These are phyloP conservation scores for Ramaria sp. DNA, from an alignment of 768 basidiomycete species.

Conservation along the genomic window DNA sequence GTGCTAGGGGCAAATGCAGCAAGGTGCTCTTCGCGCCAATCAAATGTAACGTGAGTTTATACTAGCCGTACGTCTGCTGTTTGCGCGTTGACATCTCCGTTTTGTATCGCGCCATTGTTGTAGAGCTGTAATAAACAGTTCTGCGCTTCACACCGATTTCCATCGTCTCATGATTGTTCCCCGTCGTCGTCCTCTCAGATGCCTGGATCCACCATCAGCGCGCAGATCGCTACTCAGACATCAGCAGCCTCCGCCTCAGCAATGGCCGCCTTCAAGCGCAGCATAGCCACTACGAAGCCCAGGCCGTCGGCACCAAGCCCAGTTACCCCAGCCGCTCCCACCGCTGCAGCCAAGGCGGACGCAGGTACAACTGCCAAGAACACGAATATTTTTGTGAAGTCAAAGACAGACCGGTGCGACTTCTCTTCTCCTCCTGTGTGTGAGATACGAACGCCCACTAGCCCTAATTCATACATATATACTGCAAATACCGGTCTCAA, in stretches of 20 bases:
- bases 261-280: slow-evolving; percentile 30
- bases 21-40: slow-evolving; percentile 72
- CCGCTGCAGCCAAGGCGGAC: neutral
- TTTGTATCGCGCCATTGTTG: neutral
- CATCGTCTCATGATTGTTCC: slow-evolving; percentile 55
- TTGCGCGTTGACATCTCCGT: neutral
- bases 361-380: neutral
- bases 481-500: slow-evolving; percentile 11
- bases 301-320: slow-evolving; percentile 11
- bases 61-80: neutral
- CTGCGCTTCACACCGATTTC: slow-evolving; percentile 73
- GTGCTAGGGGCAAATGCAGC: slow-evolving; percentile 46
- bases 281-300: slow-evolving; percentile 24
- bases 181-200: slow-evolving; percentile 12
- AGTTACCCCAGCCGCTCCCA: neutral
- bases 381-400: slow-evolving; percentile 24
- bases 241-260: slow-evolving; percentile 20
- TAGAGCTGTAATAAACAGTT: slow-evolving; percentile 66
- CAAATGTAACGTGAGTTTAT: slow-evolving; percentile 51
- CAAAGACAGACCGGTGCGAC: slow-evolving; percentile 56
- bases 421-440: slow-evolving; percentile 15
- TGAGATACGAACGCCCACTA: slow-evolving; percentile 61
- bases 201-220: slow-evolving; percentile 14
- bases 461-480: slow-evolving; percentile 22
- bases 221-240: slow-evolving; percentile 13